Evolutionary conservation across 192 early-diverging fungal genomes (phyloP).

Genomic region (Oehlia diaphana): DNA sequence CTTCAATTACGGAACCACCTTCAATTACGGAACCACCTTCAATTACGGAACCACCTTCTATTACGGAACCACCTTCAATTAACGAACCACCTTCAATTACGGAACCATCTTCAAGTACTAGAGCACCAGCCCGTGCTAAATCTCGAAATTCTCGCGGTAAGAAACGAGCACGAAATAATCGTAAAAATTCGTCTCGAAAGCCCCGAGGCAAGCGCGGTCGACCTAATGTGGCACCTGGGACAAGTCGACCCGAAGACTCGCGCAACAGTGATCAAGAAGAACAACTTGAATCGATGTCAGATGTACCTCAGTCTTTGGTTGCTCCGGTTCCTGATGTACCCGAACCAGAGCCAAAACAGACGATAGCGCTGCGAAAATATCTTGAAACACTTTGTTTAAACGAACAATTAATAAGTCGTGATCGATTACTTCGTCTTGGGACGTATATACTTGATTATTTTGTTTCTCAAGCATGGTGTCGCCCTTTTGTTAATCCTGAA

Average conservation of each 20-base stretch:
- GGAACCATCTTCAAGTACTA: no score
- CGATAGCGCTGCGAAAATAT: background rate
- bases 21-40: no score
- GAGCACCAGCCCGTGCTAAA: background rate
- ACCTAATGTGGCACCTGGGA: background rate
- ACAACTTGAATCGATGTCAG: background rate
- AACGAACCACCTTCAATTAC: background rate
- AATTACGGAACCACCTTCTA: no score
- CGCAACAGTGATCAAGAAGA: background rate
- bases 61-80: no score
- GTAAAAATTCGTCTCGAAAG: background rate
- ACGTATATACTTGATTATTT: constrained; percentile 25
- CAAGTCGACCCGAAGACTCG: background rate
- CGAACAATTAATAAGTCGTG: background rate
- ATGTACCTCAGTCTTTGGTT: background rate
- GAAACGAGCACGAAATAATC: background rate
- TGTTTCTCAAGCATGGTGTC: constrained; percentile 13
- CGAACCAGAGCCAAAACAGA: background rate
- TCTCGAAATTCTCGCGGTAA: background rate
- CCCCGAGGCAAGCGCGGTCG: background rate
- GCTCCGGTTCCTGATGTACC: background rate
- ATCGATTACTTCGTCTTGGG: constrained; percentile 20
- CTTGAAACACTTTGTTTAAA: background rate
- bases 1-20: no score
- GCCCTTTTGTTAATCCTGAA: constrained; percentile 26